Base-by-base conservation (phyloP, 192 early-diverging fungal genomes). In the Rhizophagus prolifer region DNA sequence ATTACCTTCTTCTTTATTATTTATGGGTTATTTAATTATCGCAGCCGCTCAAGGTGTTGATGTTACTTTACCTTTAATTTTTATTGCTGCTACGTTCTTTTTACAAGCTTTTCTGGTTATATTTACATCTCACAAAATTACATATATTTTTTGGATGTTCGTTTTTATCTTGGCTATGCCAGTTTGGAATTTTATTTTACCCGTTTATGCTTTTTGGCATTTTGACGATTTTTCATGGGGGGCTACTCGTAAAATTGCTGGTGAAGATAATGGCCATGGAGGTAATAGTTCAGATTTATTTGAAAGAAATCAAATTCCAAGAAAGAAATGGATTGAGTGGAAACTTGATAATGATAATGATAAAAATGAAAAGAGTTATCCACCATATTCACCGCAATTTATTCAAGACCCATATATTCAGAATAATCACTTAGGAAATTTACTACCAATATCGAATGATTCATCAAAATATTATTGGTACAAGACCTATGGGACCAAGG, bases 101-200 rank as follows among this genome's bases (percentile, higher is more conserved):
- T 81, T 94, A 21, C 93, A 91, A 3, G 92, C 88, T 1, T 85
- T 94, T 28, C 82, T 94, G 34, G 92, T 94, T 68, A 84, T 90
- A 5, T 79, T 94, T 83, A 93, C 93, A 5, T 88, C 88, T 30
- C 90, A 85, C 77, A 91, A 90, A 70, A 77, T 89, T 54, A 82
- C 90, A 30, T 93, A 92, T 80, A 82, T 95, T 61, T 85, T 94
- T 7, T 95, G 91, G 79, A 93, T 95, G 88, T 76, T 92, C 79
- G 86, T 97, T 13, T 92, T 90, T 70, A 82, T 94, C 64, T 65
- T 91, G 38, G 92, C 96, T 14, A 84, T 97, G 36, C 97, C 97
- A 14, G 79, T 98, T 21, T 98, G 97, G 97, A 96, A 98, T 81
- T 89, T 97, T 70, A 78, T 98, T 50, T 88, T 98, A 30, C 97